Conservation (phyloP, 192 early-diverging fungal species). For the Coemansia sp. region DNA sequence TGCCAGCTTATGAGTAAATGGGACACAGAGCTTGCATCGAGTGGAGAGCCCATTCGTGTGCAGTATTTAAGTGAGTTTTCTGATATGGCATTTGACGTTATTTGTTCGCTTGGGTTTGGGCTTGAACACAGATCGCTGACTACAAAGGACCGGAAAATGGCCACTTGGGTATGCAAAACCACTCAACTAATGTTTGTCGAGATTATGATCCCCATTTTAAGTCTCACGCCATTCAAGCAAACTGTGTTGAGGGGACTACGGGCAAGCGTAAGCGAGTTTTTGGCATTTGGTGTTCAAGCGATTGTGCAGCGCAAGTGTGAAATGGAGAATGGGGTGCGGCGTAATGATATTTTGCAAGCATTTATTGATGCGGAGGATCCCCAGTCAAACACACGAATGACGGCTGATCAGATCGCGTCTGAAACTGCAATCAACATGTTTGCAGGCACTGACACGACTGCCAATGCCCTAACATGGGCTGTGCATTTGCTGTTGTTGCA, state of each 20-base stretch:
- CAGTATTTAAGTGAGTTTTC: slow-evolving; percentile 36
- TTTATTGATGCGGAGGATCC: slow-evolving; percentile 49
- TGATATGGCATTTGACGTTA: slow-evolving; percentile 44
- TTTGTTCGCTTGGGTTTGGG: slow-evolving; percentile 42
- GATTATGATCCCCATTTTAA: slow-evolving; percentile 21
- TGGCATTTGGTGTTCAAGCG: slow-evolving; percentile 17
- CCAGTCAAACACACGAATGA: slow-evolving; percentile 30
- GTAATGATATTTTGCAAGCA: slow-evolving; percentile 39
- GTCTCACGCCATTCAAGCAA: slow-evolving; percentile 14
- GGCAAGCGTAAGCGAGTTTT: slow-evolving; percentile 14
- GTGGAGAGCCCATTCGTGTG: slow-evolving; percentile 1
- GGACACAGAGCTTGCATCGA: too few species aligned
- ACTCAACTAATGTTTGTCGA: slow-evolving; percentile 29
- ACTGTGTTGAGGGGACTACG: slow-evolving; percentile 16
- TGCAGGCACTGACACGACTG: slow-evolving; percentile 42
- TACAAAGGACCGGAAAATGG: slow-evolving; percentile 24
- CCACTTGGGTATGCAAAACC: slow-evolving; percentile 36
- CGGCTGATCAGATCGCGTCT: slow-evolving; percentile 25
- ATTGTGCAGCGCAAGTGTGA: slow-evolving; percentile 26
- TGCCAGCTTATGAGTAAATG: too few species aligned
- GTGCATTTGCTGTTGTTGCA: slow-evolving; percentile 39
- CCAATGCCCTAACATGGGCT: slow-evolving; percentile 41
- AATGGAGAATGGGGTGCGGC: not conserved
- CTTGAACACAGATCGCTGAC: slow-evolving; percentile 34
- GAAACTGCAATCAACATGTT: slow-evolving; percentile 38